Percentiles rank a stretch among this genome's conserved stretches.
These are phyloP conservation scores for Selaginella moellendorffii DNA, from an alignment of 75 land plant species.

Conservation along the genomic window DNA sequence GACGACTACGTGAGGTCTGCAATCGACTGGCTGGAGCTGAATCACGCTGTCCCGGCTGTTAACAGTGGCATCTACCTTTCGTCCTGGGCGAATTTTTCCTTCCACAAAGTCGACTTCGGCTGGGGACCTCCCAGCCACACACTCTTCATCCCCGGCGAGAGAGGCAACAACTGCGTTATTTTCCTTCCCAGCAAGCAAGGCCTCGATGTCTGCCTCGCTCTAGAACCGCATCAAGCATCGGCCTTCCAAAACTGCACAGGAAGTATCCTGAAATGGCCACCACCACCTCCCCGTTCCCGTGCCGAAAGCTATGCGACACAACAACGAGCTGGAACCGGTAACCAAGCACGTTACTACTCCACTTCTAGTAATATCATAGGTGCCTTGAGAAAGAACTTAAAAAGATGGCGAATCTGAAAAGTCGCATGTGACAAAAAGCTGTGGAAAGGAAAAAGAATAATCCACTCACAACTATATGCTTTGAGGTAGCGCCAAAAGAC, in stretches of 20 bases:
- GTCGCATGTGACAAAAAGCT: too few species aligned
- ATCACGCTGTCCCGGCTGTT: conserved; percentile 34
- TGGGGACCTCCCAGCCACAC: conserved; percentile 52
- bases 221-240: background rate
- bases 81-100: conserved; percentile 50
- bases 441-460: too few species aligned
- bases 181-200: background rate
- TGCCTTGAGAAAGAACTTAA: background rate
- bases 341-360: background rate
- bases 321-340: too few species aligned
- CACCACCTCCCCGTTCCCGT: too few species aligned
- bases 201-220: background rate
- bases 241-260: background rate
- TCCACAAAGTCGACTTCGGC: conserved; percentile 79
- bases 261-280: background rate
- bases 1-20: conserved; percentile 34
- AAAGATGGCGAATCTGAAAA: background rate
- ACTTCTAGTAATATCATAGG: background rate
- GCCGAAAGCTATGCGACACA: too few species aligned
- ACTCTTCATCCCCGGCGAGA: conserved; percentile 57
- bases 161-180: background rate
- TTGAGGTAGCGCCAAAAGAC: too few species aligned
- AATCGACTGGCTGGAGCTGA: conserved; percentile 36
- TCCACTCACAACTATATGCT: too few species aligned
- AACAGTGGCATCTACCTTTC: conserved; percentile 40